These are phyloP conservation scores for Paecilomyces niveus DNA, from an alignment of 2,329 filamentous ascomycete species.

Conservation along the genomic window DNA sequence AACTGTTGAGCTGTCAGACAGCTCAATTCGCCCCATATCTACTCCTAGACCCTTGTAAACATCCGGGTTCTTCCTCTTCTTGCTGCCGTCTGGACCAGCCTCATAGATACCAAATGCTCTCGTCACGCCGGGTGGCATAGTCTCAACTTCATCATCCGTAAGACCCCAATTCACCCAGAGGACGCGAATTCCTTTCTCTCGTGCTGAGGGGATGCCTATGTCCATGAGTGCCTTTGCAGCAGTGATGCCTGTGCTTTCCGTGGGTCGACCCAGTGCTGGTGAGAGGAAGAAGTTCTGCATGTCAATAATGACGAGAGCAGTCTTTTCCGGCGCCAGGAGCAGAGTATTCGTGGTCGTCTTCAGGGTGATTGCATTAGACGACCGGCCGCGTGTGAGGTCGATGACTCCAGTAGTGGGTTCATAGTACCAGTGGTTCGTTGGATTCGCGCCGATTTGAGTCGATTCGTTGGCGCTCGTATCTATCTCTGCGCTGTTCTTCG, in stretches of 20 bases:
- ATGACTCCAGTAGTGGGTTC: not conserved
- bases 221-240: slow-evolving; percentile 36
- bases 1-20: slow-evolving; percentile 14
- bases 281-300: slow-evolving; percentile 50
- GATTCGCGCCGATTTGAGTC: not conserved
- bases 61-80: slow-evolving; percentile 12
- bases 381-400: not conserved
- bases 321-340: slow-evolving; percentile 33
- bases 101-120: slow-evolving; percentile 41
- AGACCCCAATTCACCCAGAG: slow-evolving; percentile 55
- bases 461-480: not conserved
- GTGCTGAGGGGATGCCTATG: slow-evolving; percentile 41
- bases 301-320: slow-evolving; percentile 47
- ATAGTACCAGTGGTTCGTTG: not conserved
- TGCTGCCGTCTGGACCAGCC: slow-evolving; percentile 17
- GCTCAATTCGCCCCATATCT: slow-evolving; percentile 37
- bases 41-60: slow-evolving; percentile 39
- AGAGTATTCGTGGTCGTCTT: slow-evolving; percentile 23
- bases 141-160: slow-evolving; percentile 43
- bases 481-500: not conserved
- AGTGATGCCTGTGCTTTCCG: slow-evolving; percentile 36
- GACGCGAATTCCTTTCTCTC: slow-evolving; percentile 43
- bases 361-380: not conserved
- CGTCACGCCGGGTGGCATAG: slow-evolving; percentile 45
- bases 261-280: slow-evolving; percentile 33